A percentile compares a stretch with the other conserved stretches of the same genome.
phyloP scores from a whole-genome alignment of 495 filamentous ascomycete genomes.

The Recurvomyces mirabilis region DNA sequence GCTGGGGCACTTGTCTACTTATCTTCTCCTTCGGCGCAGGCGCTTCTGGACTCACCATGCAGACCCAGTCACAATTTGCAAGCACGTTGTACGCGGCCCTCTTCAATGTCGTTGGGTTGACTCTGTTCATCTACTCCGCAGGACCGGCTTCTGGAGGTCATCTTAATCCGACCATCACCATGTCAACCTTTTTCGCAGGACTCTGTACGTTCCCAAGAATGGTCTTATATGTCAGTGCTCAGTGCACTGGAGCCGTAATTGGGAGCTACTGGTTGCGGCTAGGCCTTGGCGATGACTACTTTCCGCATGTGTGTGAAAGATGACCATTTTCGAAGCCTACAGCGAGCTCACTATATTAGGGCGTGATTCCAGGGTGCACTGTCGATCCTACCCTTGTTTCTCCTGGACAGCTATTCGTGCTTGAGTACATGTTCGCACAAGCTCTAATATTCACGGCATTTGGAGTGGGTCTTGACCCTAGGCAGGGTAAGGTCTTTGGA shows the following conservation, averaged over 20 bases:
- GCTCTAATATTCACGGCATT: conserved; percentile 17
- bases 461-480: conserved; percentile 17
- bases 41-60: conserved; percentile 5
- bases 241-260: conserved; percentile 12
- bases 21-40: conserved; percentile 8
- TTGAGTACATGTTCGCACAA: conserved; percentile 16
- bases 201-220: conserved; percentile 13
- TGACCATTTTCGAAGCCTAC: background rate
- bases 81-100: conserved; percentile 9
- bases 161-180: conserved; percentile 19
- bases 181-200: conserved; percentile 16
- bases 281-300: conserved; percentile 9
- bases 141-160: conserved; percentile 16
- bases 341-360: background rate
- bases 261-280: conserved; percentile 11
- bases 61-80: conserved; percentile 2
- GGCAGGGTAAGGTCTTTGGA: conserved; percentile 15
- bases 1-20: conserved; percentile 15
- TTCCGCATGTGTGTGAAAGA: background rate
- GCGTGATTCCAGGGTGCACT: conserved; percentile 15
- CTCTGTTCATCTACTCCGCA: conserved; percentile 15
- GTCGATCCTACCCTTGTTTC: conserved; percentile 13
- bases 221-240: conserved; percentile 14
- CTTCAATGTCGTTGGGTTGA: conserved; percentile 12
- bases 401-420: conserved; percentile 11